Conservation (phyloP, 2,329 filamentous ascomycete species). For the Colletotrichum paranaense region DNA sequence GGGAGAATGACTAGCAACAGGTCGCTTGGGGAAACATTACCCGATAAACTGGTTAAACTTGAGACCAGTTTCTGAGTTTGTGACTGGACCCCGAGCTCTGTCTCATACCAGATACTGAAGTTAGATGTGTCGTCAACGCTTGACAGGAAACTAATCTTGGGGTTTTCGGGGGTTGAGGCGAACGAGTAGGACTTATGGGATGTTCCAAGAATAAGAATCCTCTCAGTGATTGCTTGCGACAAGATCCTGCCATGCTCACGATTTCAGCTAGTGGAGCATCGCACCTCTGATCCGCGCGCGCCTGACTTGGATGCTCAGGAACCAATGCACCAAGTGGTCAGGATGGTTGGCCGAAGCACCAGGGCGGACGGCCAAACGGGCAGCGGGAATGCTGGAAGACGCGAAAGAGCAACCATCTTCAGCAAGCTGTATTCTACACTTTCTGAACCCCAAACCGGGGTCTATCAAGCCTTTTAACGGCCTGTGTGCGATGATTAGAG, state of each 20-base stretch:
- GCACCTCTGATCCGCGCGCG: too few species aligned
- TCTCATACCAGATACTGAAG: neutral
- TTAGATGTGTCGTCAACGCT: neutral
- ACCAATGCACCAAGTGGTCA: neutral
- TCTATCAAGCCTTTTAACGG: neutral
- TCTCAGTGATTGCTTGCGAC: neutral
- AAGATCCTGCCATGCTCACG: neutral
- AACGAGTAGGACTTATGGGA: neutral
- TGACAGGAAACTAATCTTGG: neutral
- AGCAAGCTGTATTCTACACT: neutral
- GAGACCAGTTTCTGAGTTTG: constrained; percentile 7
- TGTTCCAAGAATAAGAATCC: neutral
- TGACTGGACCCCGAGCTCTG: neutral
- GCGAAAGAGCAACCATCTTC: neutral
- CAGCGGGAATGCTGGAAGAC: neutral
- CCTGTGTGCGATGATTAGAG: neutral
- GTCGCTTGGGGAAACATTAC: neutral
- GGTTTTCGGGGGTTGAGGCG: neutral
- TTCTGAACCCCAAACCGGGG: neutral
- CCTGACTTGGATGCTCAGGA: neutral
- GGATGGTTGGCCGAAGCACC: neutral
- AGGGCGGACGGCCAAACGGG: neutral
- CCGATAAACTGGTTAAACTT: constrained; percentile 1
- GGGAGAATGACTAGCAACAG: neutral
- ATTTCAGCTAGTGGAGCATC: neutral